Evolutionary conservation across 2,329 filamentous ascomycete genomes (phyloP).

Genomic region (Purpureocillium takamizusanense): DNA sequence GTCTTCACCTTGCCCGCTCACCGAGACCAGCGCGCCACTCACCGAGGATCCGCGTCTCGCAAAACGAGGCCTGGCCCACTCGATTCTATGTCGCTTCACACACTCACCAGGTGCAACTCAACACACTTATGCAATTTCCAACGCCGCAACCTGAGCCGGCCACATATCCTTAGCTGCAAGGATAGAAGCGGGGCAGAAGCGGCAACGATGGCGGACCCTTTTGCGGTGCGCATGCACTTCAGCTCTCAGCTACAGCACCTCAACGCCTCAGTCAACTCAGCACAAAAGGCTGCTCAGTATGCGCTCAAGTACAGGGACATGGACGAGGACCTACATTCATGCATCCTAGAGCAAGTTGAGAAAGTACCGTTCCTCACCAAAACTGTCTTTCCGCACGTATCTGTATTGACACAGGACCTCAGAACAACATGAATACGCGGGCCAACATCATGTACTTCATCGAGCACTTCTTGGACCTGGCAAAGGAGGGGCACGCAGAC

Average conservation of each 20-base stretch:
- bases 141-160: too few relatives aligned
- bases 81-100: not conserved
- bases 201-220: slow-evolving; percentile 62
- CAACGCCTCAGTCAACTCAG: slow-evolving; percentile 80
- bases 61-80: not conserved
- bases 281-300: slow-evolving; percentile 90
- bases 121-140: not conserved
- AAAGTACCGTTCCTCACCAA: slow-evolving; percentile 36
- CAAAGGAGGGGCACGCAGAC: slow-evolving; percentile 63
- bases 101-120: not conserved
- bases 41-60: slow-evolving; percentile 1
- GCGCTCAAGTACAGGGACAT: slow-evolving; percentile 88
- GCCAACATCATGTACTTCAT: slow-evolving; percentile 99
- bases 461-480: slow-evolving; percentile 85
- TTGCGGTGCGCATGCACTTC: slow-evolving; percentile 97
- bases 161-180: too few relatives aligned
- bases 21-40: slow-evolving; percentile 3
- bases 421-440: slow-evolving; percentile 92
- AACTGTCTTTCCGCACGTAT: too few relatives aligned
- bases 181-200: not conserved
- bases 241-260: slow-evolving; percentile 82
- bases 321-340: slow-evolving; percentile 95
- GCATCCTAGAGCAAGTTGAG: slow-evolving; percentile 93
- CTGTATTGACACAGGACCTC: slow-evolving; percentile 1
- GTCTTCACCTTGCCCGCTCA: slow-evolving; percentile 1